Evolutionary conservation across 352 stramenopile species (phyloP), one percentile per base, ranked within the genome.

Genomic region (Pythium volutum): DNA sequence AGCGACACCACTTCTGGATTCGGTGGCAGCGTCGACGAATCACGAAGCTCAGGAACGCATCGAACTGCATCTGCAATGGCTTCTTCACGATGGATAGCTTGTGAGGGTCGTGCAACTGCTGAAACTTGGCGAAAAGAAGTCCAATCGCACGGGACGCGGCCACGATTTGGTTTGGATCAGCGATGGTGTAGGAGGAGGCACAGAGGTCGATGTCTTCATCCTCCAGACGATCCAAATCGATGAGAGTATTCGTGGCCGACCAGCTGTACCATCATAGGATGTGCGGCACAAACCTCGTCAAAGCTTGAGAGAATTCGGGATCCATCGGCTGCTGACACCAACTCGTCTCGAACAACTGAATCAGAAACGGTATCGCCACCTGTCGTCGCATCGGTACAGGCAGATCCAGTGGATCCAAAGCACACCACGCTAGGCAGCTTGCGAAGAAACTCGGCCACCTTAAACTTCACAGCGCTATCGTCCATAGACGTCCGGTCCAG

Each of bases 401-500:
- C 16, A n/a, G n/a, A n/a, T n/a, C n/a, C n/a, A n/a, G n/a, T n/a
- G 8, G 49, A n/a, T 0, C 79, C 82, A 2, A 73, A 84, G 33
- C 76, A 74, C 12, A 89, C 20, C 16, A 88, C 46, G 2, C 69
- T 74, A 2, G 79, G 56, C 0, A 91, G 49, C 43, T 84, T 81
- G 0, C 66, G 67, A 7, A 52, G 68, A 14, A 86, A 45, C 50
- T 91, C 82, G 5, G 73, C 66, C 10, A 91, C 36, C 46, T 87
- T 76, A 23, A 89, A 75, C 41, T 54, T 66, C 8, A 78, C 55
- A 3, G 74, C 69, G 27, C 66, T 89, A 27, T 85, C 76, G 16
- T 89, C 77, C 15, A 89, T 59, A 14, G 74, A 74, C 36, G 83
- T 93, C 81, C 83, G 91, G 57, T 91, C 83, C 39, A 93, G 46